A percentile compares a stretch with the other conserved stretches of the same genome.
Conservation (phyloP, 768 basidiomycete species). For the Russula earlei region DNA sequence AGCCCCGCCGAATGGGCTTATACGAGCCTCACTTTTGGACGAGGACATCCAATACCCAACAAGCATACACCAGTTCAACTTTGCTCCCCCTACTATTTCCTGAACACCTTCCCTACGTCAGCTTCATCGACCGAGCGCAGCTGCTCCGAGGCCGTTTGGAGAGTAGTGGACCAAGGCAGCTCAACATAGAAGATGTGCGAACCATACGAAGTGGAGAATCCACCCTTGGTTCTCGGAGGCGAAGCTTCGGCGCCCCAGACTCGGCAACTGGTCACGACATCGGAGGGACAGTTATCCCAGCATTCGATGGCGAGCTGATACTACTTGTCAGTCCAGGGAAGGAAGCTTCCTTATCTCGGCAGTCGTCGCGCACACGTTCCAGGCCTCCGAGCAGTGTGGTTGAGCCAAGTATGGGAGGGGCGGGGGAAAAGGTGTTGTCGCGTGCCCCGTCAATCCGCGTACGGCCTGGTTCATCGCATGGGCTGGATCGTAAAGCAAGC, state of each 20-base stretch:
- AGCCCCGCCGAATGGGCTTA: constrained; percentile 61
- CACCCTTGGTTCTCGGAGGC: constrained; percentile 31
- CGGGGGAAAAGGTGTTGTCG: constrained; percentile 34
- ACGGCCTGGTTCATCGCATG: constrained; percentile 57
- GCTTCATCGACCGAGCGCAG: constrained; percentile 57
- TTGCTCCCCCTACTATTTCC: constrained; percentile 65
- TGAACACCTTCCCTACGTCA: constrained; percentile 58
- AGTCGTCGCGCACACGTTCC: constrained; percentile 58
- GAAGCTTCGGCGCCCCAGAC: constrained; percentile 26
- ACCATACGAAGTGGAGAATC: constrained; percentile 45
- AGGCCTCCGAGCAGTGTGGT: constrained; percentile 31
- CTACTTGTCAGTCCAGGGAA: constrained; percentile 54
- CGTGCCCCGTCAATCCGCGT: constrained; percentile 73
- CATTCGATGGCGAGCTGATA: constrained; percentile 66
- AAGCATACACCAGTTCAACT: constrained; percentile 27
- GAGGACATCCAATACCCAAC: constrained; percentile 24
- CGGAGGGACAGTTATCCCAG: constrained; percentile 61
- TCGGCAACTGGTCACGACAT: constrained; percentile 29
- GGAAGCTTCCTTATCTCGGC: constrained; percentile 40
- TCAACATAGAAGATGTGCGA: constrained; percentile 49
- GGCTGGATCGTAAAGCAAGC: constrained; percentile 69
- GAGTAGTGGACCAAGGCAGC: constrained; percentile 37
- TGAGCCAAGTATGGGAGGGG: background rate
- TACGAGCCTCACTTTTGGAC: constrained; percentile 76
- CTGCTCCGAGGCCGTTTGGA: constrained; percentile 62